Percentiles rank a stretch among this genome's conserved stretches.
phyloP scores from a whole-genome alignment of 306 rosid species.

The Cucumis melo region DNA sequence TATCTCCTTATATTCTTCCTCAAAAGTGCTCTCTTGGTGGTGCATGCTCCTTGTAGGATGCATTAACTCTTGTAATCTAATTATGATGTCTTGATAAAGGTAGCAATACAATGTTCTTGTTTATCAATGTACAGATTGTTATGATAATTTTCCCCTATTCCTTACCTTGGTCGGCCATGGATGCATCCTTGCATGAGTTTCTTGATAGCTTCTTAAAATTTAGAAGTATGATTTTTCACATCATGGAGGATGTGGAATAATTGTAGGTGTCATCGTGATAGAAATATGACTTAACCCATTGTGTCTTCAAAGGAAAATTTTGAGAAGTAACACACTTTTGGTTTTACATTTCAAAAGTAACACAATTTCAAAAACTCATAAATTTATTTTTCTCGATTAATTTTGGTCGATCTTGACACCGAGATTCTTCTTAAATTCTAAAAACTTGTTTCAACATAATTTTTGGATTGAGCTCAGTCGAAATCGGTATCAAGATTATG shows the following conservation, averaged over 20 bases:
- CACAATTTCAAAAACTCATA: no score
- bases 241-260: slow-evolving; percentile 54
- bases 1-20: not conserved
- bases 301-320: no score
- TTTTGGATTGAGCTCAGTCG: no score
- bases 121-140: not conserved
- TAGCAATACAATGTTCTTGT: not conserved
- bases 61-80: not conserved
- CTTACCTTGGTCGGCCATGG: slow-evolving; percentile 71
- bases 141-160: not conserved
- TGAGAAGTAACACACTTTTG: no score
- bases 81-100: not conserved
- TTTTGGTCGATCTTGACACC: no score
- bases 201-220: slow-evolving; percentile 77
- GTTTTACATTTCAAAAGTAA: no score
- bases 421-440: no score
- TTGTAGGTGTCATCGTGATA: slow-evolving; percentile 88
- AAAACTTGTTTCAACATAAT: no score
- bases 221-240: slow-evolving; percentile 90
- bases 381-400: no score
- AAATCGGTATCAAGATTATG: no score
- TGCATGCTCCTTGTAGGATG: not conserved
- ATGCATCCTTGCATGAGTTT: slow-evolving; percentile 72
- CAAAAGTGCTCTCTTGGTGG: not conserved
- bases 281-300: slow-evolving; percentile 70